Evolutionary conservation across 306 rosid species (phyloP).

Genomic region (Abrus pulchellus): DNA sequence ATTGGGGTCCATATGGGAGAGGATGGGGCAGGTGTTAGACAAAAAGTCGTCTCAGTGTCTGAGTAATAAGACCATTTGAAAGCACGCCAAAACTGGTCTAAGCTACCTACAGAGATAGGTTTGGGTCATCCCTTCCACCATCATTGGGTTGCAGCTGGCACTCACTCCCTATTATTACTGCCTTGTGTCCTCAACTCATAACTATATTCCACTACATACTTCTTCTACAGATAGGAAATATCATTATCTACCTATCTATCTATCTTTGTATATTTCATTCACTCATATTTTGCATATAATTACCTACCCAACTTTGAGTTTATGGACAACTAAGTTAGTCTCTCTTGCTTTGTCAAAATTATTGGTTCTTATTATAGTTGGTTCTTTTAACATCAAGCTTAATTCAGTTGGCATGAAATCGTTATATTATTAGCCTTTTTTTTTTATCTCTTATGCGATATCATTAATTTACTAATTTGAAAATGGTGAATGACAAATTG

Average conservation of each 20-base stretch:
- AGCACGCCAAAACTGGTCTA: conserved; percentile 4
- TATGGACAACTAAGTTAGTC: neutral
- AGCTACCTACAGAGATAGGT: neutral
- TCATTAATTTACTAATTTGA: neutral
- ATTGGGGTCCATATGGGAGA: conserved; percentile 18
- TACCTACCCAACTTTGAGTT: too few relatives aligned
- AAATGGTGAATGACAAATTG: neutral
- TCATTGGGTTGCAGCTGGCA: neutral
- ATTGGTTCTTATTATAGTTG: neutral
- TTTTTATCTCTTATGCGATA: neutral
- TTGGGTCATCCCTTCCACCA: neutral
- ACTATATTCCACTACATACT: neutral
- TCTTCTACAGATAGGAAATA: too few relatives aligned
- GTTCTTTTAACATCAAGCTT: neutral
- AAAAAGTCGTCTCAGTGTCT: neutral
- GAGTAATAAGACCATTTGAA: neutral
- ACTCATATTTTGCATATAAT: too few relatives aligned
- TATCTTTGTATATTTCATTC: too few relatives aligned
- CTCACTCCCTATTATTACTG: neutral
- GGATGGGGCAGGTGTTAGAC: neutral
- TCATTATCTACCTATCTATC: too few relatives aligned
- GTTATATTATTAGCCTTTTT: neutral
- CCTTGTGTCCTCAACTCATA: neutral
- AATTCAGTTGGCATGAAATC: neutral
- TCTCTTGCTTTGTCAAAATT: neutral